Evolutionary conservation across 352 stramenopile species (phyloP).

Genomic region (Pythium scleroteichum): DNA sequence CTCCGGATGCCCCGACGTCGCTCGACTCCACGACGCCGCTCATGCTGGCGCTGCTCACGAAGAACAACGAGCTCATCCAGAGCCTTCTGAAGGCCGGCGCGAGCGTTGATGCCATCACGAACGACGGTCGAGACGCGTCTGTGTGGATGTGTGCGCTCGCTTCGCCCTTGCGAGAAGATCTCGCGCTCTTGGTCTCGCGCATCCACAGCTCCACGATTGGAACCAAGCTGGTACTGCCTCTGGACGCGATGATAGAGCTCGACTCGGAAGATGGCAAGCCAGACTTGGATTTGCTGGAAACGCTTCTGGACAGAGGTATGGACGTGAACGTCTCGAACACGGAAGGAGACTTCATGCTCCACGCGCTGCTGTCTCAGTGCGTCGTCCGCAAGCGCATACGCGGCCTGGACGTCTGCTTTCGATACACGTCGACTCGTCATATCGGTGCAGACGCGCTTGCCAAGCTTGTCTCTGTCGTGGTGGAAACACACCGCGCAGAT

Average conservation of each 20-base stretch:
- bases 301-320: constrained; percentile 17
- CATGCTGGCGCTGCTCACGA: constrained; percentile 58
- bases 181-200: constrained; percentile 19
- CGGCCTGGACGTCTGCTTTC: constrained; percentile 57
- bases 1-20: constrained; percentile 27
- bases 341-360: constrained; percentile 64
- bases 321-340: constrained; percentile 66
- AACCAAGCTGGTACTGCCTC: constrained; percentile 17
- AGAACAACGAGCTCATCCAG: constrained; percentile 28
- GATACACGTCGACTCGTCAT: constrained; percentile 44
- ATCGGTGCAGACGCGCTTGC: constrained; percentile 25
- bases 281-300: constrained; percentile 38
- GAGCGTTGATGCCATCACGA: constrained; percentile 58
- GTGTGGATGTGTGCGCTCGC: constrained; percentile 61
- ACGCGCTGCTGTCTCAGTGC: constrained; percentile 54
- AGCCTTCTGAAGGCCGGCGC: constrained; percentile 35
- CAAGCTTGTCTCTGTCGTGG: constrained; percentile 30
- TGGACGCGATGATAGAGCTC: constrained; percentile 30
- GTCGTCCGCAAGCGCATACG: constrained; percentile 51
- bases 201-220: constrained; percentile 21
- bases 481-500: constrained; percentile 41
- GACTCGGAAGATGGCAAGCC: constrained; percentile 42
- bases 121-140: constrained; percentile 42
- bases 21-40: constrained; percentile 45
- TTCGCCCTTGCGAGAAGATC: constrained; percentile 28